Conservation (phyloP, 306 rosid species). For the Fragaria vesca region DNA sequence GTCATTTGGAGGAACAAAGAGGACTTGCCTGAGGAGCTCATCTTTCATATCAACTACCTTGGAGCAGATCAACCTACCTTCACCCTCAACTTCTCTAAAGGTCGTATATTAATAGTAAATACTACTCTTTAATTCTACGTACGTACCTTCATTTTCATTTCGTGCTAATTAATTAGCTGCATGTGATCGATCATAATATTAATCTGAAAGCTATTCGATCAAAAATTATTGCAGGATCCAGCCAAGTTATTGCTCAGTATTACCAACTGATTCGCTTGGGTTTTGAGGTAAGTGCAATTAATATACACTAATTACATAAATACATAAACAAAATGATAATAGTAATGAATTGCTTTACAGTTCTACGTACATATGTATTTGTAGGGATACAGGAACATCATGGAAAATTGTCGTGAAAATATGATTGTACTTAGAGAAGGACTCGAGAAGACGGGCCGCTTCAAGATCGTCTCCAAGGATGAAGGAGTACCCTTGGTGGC, state of each 20-base stretch:
- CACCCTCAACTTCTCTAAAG: conserved; percentile 96
- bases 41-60: conserved; percentile 91
- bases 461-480: conserved; percentile 73
- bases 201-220: not conserved
- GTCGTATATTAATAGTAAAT: conserved; percentile 8
- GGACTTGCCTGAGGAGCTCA: conserved; percentile 90
- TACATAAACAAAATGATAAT: not conserved
- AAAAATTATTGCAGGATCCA: conserved; percentile 60
- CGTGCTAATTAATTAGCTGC: not conserved
- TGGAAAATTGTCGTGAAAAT: conserved; percentile 90
- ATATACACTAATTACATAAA: not conserved
- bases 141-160: not conserved
- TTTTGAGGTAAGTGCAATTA: conserved; percentile 43
- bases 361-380: not conserved
- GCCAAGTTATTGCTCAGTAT: conserved; percentile 94
- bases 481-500: conserved; percentile 90
- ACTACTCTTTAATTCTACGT: not conserved
- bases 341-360: not conserved
- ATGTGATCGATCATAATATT: not conserved
- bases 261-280: conserved; percentile 92
- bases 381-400: conserved; percentile 81
- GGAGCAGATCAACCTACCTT: conserved; percentile 98
- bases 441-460: conserved; percentile 62
- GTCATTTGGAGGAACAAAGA: conserved; percentile 79
- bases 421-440: conserved; percentile 80